Conservation (phyloP, 768 basidiomycete genomes). For the Lentinula guzmanii region DNA sequence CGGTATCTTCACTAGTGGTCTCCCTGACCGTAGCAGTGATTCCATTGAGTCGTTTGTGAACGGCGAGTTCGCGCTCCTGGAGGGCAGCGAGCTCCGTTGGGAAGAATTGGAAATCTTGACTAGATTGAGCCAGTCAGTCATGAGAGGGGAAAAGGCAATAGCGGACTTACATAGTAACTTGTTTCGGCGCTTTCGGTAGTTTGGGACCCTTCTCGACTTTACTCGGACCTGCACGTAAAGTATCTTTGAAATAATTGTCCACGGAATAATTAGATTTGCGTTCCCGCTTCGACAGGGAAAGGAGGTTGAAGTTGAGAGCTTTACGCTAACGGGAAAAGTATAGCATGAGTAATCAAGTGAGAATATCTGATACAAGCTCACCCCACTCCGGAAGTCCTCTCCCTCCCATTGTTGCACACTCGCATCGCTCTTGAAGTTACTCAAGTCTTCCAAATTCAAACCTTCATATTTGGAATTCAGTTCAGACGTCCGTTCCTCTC, state of each 20-base stretch:
- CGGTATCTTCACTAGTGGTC: slow-evolving; percentile 66
- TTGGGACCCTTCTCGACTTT: slow-evolving; percentile 81
- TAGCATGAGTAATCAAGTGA: background rate
- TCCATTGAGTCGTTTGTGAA: slow-evolving; percentile 70
- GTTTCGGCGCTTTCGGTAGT: slow-evolving; percentile 81
- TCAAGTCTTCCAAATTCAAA: slow-evolving; percentile 90
- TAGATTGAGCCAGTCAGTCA: slow-evolving; percentile 19
- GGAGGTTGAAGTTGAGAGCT: slow-evolving; percentile 64
- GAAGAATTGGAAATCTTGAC: slow-evolving; percentile 97
- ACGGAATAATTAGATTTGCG: slow-evolving; percentile 93
- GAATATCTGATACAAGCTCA: slow-evolving; percentile 22
- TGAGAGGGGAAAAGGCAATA: slow-evolving; percentile 1
- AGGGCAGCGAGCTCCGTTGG: slow-evolving; percentile 71
- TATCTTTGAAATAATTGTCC: slow-evolving; percentile 93
- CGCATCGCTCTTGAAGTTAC: slow-evolving; percentile 94
- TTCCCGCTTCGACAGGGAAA: slow-evolving; percentile 89
- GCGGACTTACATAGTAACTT: slow-evolving; percentile 65
- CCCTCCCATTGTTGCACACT: slow-evolving; percentile 94
- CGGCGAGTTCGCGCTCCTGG: slow-evolving; percentile 83
- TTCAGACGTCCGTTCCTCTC: slow-evolving; percentile 85
- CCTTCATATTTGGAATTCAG: slow-evolving; percentile 90
- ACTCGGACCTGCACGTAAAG: slow-evolving; percentile 71
- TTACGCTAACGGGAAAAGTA: slow-evolving; percentile 44
- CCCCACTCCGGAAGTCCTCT: slow-evolving; percentile 81
- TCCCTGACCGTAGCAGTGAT: slow-evolving; percentile 64